These are phyloP conservation scores for Epichloe typhina DNA, from an alignment of 2,329 filamentous ascomycete genomes.

Conservation along the genomic window DNA sequence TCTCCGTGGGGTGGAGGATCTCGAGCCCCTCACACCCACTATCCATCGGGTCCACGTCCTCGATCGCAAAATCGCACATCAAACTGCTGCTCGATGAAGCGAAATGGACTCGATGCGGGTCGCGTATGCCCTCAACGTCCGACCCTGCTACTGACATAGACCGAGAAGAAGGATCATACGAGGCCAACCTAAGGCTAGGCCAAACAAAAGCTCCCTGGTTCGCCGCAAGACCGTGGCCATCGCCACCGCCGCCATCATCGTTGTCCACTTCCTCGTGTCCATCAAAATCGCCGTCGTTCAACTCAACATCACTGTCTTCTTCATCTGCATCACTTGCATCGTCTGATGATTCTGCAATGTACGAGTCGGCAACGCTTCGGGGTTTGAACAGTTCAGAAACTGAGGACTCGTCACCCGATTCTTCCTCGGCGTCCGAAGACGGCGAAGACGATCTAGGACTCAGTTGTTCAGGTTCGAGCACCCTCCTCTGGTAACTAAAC, in stretches of 20 bases:
- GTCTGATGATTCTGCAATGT: background rate
- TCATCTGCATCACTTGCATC: background rate
- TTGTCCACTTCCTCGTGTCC: background rate
- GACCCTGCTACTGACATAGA: background rate
- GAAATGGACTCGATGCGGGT: conserved; percentile 5
- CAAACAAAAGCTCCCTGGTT: background rate
- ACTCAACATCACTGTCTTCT: background rate
- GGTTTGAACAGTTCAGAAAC: background rate
- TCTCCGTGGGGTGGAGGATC: conserved; percentile 30
- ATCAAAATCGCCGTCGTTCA: background rate
- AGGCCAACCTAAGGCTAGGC: background rate
- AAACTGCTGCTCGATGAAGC: conserved; percentile 8
- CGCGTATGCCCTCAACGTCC: conserved; percentile 1
- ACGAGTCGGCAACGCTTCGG: background rate
- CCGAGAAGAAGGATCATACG: background rate
- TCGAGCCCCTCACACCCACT: conserved; percentile 29
- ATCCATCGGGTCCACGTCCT: conserved; percentile 34
- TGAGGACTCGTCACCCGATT: conserved; percentile 9
- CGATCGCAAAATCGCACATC: conserved; percentile 25
- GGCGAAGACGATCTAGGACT: conserved; percentile 24
- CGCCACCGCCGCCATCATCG: background rate
- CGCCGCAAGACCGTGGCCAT: background rate
- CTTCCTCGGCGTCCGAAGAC: conserved; percentile 13
- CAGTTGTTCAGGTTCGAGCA: conserved; percentile 20
- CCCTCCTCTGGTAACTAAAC: conserved; percentile 26